phyloP scores from a whole-genome alignment of 192 early-diverging fungal genomes.

The Podila minutissima region DNA sequence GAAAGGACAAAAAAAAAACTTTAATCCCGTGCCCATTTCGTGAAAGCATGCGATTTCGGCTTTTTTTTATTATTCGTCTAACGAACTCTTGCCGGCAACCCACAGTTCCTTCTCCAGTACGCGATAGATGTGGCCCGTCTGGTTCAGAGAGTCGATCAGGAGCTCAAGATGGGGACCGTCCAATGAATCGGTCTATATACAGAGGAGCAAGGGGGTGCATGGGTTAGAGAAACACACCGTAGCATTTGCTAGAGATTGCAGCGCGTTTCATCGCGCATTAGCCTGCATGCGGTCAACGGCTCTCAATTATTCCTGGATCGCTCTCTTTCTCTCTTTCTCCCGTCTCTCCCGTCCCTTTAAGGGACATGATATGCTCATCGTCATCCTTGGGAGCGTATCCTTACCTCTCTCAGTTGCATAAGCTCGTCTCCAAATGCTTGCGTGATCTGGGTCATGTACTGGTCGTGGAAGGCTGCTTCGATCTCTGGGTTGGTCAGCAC shows the following conservation, averaged over 20 bases:
- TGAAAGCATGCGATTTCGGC: neutral
- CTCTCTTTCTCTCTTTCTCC: neutral
- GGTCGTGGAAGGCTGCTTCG: slow-evolving; percentile 39
- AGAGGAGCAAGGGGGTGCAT: neutral
- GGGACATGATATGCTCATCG: neutral
- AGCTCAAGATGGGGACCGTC: slow-evolving; percentile 39
- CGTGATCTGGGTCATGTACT: slow-evolving; percentile 48
- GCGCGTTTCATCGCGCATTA: neutral
- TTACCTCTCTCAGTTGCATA: slow-evolving; percentile 45
- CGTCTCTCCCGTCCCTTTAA: neutral
- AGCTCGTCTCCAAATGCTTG: slow-evolving; percentile 48
- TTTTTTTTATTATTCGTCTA: neutral
- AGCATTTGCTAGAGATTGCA: neutral
- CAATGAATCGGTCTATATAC: slow-evolving; percentile 35
- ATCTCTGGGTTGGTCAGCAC: slow-evolving; percentile 40
- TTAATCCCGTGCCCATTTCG: neutral
- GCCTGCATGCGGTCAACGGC: too few relatives aligned
- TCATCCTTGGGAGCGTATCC: neutral
- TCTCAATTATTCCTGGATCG: too few relatives aligned
- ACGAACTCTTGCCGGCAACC: slow-evolving; percentile 15
- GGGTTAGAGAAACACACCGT: neutral
- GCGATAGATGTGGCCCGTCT: slow-evolving; percentile 43
- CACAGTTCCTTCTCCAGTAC: slow-evolving; percentile 45
- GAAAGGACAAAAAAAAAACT: slow-evolving; percentile 3
- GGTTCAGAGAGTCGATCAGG: slow-evolving; percentile 50